A percentile compares a stretch with the other conserved stretches of the same genome.
Evolutionary conservation across 208 protist genomes (phyloP).

Genomic region (Trypanosoma cruzi): DNA sequence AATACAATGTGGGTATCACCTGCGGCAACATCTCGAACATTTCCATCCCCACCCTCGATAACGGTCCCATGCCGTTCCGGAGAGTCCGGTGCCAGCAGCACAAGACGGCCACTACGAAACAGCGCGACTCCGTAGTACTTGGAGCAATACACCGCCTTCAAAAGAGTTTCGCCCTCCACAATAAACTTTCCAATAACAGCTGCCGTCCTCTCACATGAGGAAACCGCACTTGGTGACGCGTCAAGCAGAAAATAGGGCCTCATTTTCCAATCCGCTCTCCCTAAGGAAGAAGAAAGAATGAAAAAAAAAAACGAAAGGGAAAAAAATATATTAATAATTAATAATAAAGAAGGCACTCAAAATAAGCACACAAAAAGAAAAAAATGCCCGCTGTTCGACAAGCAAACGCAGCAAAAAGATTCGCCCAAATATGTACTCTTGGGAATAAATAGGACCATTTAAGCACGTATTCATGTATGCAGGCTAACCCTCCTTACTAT

Average conservation of each 20-base stretch:
- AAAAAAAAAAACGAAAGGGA: conserved; percentile 12
- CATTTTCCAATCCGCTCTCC: conserved; percentile 1
- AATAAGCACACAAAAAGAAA: neutral
- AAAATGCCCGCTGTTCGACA: too few species aligned
- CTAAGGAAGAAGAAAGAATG: conserved; percentile 1
- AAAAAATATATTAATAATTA: neutral
- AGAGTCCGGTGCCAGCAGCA: conserved; percentile 40
- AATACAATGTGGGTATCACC: conserved; percentile 81
- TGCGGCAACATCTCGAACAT: conserved; percentile 71
- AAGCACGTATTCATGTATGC: too few species aligned
- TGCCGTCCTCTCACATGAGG: conserved; percentile 18
- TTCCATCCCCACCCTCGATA: conserved; percentile 37
- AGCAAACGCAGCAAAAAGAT: too few species aligned
- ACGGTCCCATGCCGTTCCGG: conserved; percentile 24
- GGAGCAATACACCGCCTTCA: conserved; percentile 49
- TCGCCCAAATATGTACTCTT: too few species aligned
- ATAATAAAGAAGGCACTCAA: neutral
- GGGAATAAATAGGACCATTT: too few species aligned
- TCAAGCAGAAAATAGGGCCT: conserved; percentile 22
- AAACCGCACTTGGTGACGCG: neutral
- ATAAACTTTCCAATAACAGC: conserved; percentile 24
- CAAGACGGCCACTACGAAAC: conserved; percentile 39
- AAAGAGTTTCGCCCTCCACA: conserved; percentile 25
- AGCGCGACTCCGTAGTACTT: conserved; percentile 47
- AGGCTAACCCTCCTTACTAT: neutral